These are phyloP conservation scores for Phytophthora chlamydospora DNA, from an alignment of 352 stramenopile species.

Conservation along the genomic window DNA sequence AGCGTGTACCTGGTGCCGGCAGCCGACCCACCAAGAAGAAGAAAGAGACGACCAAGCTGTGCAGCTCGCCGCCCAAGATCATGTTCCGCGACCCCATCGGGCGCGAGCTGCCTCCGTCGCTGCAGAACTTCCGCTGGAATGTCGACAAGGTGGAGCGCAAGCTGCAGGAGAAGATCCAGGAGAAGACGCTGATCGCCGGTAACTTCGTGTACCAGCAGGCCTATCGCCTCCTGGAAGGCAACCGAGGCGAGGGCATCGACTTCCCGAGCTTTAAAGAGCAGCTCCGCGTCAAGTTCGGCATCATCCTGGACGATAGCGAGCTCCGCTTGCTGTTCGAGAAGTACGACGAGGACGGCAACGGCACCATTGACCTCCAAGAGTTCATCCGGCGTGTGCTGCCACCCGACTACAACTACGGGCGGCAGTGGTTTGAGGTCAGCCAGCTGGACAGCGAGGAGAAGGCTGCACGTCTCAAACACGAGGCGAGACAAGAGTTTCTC, in stretches of 20 bases:
- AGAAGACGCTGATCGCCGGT: conserved; percentile 83
- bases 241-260: conserved; percentile 78
- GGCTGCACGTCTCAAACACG: conserved; percentile 52
- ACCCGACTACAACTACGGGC: conserved; percentile 75
- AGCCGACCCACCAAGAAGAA: conserved; percentile 34
- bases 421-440: conserved; percentile 79
- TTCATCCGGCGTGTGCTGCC: conserved; percentile 82
- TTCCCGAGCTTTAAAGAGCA: conserved; percentile 78
- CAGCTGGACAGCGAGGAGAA: conserved; percentile 75
- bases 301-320: conserved; percentile 77
- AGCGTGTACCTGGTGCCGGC: conserved; percentile 26
- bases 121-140: conserved; percentile 79
- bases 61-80: conserved; percentile 57
- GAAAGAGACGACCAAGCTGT: conserved; percentile 42
- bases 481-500: conserved; percentile 74
- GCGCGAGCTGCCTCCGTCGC: conserved; percentile 53
- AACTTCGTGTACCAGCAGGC: conserved; percentile 89
- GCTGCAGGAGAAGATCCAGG: conserved; percentile 86
- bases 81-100: conserved; percentile 72
- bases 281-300: conserved; percentile 79
- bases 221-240: conserved; percentile 80
- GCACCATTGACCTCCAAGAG: conserved; percentile 83
- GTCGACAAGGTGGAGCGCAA: conserved; percentile 84
- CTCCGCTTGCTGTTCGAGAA: conserved; percentile 84
- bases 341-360: conserved; percentile 83